These are phyloP conservation scores for Musa schizocarpa DNA, from an alignment of 176 grass and related monocot genomes.

Conservation along the genomic window DNA sequence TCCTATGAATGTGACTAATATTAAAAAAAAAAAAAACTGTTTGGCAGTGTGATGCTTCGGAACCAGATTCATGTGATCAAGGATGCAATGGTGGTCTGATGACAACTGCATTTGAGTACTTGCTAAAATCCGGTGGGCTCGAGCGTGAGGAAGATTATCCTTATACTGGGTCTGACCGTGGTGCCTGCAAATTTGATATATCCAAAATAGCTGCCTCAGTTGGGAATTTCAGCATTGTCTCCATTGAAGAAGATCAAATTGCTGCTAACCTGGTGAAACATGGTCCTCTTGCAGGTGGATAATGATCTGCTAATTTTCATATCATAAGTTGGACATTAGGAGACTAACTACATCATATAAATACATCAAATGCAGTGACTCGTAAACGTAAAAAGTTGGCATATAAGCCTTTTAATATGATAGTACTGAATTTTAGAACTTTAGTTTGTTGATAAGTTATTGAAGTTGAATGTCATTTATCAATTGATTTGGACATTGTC, in stretches of 20 bases:
- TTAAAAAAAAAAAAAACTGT: not conserved
- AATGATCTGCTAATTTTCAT: not conserved
- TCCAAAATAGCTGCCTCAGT: conserved; percentile 18
- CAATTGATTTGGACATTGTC: no score
- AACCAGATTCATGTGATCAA: conserved; percentile 4
- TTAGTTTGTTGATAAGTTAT: no score
- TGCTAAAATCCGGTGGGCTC: conserved; percentile 10
- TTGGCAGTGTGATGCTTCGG: conserved; percentile 17
- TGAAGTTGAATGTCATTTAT: no score
- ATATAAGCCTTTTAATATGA: no score
- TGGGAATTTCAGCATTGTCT: conserved; percentile 4
- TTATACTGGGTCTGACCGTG: conserved; percentile 8
- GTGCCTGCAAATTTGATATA: conserved; percentile 6
- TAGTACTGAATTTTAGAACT: no score
- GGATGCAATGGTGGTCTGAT: conserved; percentile 17
- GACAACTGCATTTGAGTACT: conserved; percentile 17
- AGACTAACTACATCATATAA: not conserved
- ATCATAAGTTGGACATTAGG: not conserved
- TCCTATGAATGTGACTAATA: no score
- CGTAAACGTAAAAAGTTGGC: no score
- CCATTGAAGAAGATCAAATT: conserved; percentile 13
- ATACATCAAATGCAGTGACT: not conserved
- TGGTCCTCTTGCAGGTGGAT: conserved; percentile 13
- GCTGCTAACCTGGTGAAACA: conserved; percentile 17
- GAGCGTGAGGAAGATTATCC: conserved; percentile 19